Conservation (phyloP, 2,329 filamentous ascomycete species). For the Trematosphaeria pertusa region DNA sequence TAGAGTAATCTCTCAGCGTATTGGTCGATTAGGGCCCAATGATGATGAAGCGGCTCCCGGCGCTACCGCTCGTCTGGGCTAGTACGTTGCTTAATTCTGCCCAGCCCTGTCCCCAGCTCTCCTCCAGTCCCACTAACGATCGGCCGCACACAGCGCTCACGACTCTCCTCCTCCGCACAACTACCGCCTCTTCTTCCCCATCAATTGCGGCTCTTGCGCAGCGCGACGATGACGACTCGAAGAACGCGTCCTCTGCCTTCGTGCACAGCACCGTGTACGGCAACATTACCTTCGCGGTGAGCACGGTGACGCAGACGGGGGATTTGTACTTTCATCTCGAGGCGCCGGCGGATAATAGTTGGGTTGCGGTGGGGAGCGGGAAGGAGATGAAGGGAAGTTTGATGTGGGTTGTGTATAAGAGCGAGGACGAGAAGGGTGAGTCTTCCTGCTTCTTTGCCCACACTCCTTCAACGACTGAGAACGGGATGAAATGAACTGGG, state of each 20-base stretch:
- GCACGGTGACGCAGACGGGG: slow-evolving; percentile 38
- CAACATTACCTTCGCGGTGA: slow-evolving; percentile 30
- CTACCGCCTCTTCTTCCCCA: too few species aligned
- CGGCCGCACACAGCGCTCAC: too few species aligned
- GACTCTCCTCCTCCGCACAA: too few species aligned
- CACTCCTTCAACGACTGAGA: too few species aligned
- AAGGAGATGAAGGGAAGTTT: slow-evolving; percentile 60
- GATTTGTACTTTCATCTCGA: slow-evolving; percentile 64
- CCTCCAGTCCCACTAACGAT: background rate
- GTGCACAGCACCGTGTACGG: slow-evolving; percentile 8
- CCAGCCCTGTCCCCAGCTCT: background rate
- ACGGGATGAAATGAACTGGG: too few species aligned
- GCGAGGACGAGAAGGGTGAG: slow-evolving; percentile 50
- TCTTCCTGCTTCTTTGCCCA: too few species aligned
- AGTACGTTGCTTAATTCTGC: slow-evolving; percentile 3
- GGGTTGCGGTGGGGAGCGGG: slow-evolving; percentile 64
- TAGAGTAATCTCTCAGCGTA: too few species aligned
- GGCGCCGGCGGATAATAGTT: slow-evolving; percentile 55
- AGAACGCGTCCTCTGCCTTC: slow-evolving; percentile 14
- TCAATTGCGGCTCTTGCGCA: too few species aligned
- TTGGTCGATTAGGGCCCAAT: too few species aligned
- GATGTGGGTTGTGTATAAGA: slow-evolving; percentile 63
- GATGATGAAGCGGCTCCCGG: background rate
- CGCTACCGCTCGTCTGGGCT: slow-evolving; percentile 7
- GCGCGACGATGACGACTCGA: background rate